Percentiles rank a stretch among this genome's conserved stretches.
These are phyloP conservation scores for Melianthus villosus DNA, from an alignment of 441 rosid genomes.

Conservation along the genomic window DNA sequence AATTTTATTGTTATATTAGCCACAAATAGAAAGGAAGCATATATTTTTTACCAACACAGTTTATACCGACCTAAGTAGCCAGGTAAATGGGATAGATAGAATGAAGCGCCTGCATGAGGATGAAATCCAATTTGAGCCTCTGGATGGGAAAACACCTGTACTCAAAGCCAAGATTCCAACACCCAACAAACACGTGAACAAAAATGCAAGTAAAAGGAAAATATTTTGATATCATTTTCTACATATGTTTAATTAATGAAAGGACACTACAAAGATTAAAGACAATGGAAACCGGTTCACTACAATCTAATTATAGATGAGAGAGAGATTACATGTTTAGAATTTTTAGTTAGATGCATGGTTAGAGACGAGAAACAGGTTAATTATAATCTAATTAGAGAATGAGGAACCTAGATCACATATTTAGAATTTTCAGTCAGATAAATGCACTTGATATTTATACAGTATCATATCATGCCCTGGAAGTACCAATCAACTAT, in stretches of 20 bases:
- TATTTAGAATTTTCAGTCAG: no score
- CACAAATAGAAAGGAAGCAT: constrained; percentile 1
- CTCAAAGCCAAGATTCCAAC: background rate
- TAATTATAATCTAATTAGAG: no score
- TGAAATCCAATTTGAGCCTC: constrained; percentile 85
- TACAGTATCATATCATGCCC: no score
- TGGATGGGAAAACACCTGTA: constrained; percentile 66
- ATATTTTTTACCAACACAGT: background rate
- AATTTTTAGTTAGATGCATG: no score
- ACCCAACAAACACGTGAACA: background rate
- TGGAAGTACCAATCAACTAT: no score
- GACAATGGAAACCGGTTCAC: no score
- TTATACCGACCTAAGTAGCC: constrained; percentile 53
- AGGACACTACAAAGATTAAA: background rate
- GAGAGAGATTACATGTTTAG: no score
- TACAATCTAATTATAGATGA: no score
- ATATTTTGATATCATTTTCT: background rate
- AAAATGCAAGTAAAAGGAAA: background rate
- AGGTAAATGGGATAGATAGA: constrained; percentile 76
- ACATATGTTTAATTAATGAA: background rate
- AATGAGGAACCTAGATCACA: no score
- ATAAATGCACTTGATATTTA: no score
- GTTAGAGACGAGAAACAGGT: no score
- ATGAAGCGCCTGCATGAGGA: constrained; percentile 92
- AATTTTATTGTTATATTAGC: no score